Base-by-base conservation (phyloP, 78 protist genomes). In the Cavenderia fasciculata region DNA sequence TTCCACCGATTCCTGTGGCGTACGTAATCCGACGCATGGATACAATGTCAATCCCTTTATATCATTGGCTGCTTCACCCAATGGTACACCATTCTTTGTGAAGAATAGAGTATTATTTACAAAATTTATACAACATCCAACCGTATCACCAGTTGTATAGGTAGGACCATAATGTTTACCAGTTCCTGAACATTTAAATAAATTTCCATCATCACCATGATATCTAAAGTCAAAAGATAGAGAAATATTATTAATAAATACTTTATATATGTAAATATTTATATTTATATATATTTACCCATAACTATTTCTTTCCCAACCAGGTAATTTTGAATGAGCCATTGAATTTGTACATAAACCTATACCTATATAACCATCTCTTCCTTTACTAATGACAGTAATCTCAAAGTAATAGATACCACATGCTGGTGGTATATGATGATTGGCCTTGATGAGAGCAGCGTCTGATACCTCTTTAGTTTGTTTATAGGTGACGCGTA, bases 171-270 rank as follows among this genome's bases (percentile, higher is more conserved):
- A 91, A 25, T 34, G 6, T 12, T 3, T 14, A 29, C 95, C 95
- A 7, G 77, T 6, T 1, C 96, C 96, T 19, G 92, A 52, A n/a
- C 93, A 73, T 51, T 66, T 46, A 59, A 92, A 95, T 16, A 82
- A 43, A 75, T 76, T 34, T 16, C 97, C 97, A 52, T 95, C 97
- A 47, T 94, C 96, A 47, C 94, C 95, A 49, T 95, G 97, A 79
- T 86, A 95, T n/a, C 79, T 72, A 38, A n/a, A 56, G 10, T 56
- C 10, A 56, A 25, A 19, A 6, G 62, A 25, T 56, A 11, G n/a
- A n/a, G n/a, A n/a, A n/a, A n/a, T n/a, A n/a, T n/a, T n/a, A n/a
- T n/a, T n/a, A n/a, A n/a, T n/a, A n/a, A n/a, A n/a, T n/a, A n/a
- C n/a, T n/a, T n/a, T n/a, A n/a, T n/a, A n/a, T n/a, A n/a, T 46